These are phyloP conservation scores for Abrus precatorius DNA, from an alignment of 306 rosid species.

Conservation along the genomic window DNA sequence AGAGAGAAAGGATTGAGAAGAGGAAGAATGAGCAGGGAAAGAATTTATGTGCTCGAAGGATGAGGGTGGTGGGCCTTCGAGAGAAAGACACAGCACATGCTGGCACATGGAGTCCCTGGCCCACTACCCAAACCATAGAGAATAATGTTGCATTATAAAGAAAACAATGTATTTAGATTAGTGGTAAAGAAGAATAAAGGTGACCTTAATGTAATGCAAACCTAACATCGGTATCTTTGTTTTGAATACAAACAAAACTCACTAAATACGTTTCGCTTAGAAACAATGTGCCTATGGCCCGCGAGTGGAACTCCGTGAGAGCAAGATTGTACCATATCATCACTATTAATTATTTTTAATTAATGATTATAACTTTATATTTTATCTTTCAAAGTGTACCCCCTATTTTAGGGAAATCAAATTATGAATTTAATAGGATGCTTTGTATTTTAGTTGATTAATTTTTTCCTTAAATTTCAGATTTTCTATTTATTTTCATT, in stretches of 20 bases:
- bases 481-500: not conserved
- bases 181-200: constrained; percentile 60
- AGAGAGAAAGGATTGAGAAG: constrained; percentile 47
- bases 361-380: not conserved
- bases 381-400: constrained; percentile 3
- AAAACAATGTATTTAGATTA: constrained; percentile 44
- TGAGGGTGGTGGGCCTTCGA: constrained; percentile 70
- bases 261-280: constrained; percentile 55
- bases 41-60: constrained; percentile 76
- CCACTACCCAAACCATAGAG: constrained; percentile 79
- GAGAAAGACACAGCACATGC: constrained; percentile 96
- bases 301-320: constrained; percentile 52
- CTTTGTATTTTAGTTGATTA: constrained; percentile 25
- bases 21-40: constrained; percentile 57
- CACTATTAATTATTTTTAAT: constrained; percentile 26
- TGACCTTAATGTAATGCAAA: constrained; percentile 63
- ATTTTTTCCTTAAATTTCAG: not conserved
- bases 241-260: constrained; percentile 69
- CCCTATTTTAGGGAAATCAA: constrained; percentile 6
- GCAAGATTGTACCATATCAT: constrained; percentile 22
- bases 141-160: constrained; percentile 49
- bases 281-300: constrained; percentile 57
- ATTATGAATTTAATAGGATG: not conserved
- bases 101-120: constrained; percentile 90
- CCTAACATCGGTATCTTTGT: constrained; percentile 69